Conservation (phyloP, 495 filamentous ascomycete species). For the Neurospora terricola region DNA sequence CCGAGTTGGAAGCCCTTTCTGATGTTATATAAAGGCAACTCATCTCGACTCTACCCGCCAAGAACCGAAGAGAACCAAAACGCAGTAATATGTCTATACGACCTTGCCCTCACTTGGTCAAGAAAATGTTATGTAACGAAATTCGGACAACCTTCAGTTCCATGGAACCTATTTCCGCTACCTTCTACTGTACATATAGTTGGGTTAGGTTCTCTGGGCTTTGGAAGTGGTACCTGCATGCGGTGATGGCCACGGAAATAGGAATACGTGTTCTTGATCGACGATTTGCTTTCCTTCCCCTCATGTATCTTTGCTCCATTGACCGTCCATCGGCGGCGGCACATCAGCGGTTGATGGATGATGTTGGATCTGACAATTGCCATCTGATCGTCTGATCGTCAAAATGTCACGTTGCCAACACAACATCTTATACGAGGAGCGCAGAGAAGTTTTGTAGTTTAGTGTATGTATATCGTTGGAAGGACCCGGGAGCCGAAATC, state of each 20-base stretch:
- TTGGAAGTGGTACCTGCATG: not conserved
- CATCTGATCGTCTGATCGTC: not conserved
- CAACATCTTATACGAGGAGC: not conserved
- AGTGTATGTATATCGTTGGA: no score
- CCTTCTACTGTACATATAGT: not conserved
- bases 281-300: not conserved
- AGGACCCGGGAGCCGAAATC: no score
- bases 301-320: not conserved
- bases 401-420: not conserved
- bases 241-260: no score
- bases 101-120: not conserved
- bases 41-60: not conserved
- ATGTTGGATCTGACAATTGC: not conserved
- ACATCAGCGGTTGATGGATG: not conserved
- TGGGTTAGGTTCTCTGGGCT: no score
- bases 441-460: no score
- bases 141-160: not conserved
- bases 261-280: not conserved
- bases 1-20: no score
- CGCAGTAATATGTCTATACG: not conserved
- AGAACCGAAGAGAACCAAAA: not conserved
- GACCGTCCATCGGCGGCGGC: no score
- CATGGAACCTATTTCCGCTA: not conserved
- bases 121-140: not conserved
- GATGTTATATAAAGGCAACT: not conserved